These are phyloP conservation scores for Aspergillus steynii DNA, from an alignment of 495 filamentous ascomycete genomes.

Conservation along the genomic window DNA sequence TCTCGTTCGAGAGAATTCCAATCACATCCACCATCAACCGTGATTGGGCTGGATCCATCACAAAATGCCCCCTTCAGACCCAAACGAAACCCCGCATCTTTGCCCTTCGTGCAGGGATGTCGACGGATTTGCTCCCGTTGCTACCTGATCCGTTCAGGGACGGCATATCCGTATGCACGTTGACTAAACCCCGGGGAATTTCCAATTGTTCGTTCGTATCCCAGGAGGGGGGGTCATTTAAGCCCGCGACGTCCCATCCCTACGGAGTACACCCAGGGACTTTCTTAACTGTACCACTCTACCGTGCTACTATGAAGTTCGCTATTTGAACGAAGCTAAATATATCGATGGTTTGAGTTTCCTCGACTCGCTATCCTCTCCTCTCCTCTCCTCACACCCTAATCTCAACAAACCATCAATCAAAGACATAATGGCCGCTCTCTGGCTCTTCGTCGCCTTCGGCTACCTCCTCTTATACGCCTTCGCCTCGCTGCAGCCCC, in stretches of 20 bases:
- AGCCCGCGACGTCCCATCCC: background rate
- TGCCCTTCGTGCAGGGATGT: background rate
- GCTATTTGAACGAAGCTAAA: background rate
- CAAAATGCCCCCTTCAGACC: background rate
- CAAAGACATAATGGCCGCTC: conserved; percentile 28
- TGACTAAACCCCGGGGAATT: background rate
- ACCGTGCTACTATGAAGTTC: too few species aligned
- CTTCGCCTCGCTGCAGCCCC: conserved; percentile 34
- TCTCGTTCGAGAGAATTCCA: background rate
- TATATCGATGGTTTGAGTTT: background rate
- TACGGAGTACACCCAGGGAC: background rate
- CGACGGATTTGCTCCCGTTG: conserved; percentile 10
- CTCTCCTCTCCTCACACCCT: background rate
- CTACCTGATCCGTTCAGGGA: conserved; percentile 10
- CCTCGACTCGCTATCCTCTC: background rate
- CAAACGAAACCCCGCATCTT: conserved; percentile 8
- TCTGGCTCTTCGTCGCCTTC: conserved; percentile 42
- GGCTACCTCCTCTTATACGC: conserved; percentile 45
- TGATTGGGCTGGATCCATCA: background rate
- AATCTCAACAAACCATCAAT: background rate
- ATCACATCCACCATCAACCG: background rate
- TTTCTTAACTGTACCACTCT: too few species aligned
- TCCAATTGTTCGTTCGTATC: background rate
- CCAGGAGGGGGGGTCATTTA: background rate
- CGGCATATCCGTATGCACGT: background rate